These are phyloP conservation scores for Tilletia indica DNA, from an alignment of 1,284 basidiomycete species.

Conservation along the genomic window DNA sequence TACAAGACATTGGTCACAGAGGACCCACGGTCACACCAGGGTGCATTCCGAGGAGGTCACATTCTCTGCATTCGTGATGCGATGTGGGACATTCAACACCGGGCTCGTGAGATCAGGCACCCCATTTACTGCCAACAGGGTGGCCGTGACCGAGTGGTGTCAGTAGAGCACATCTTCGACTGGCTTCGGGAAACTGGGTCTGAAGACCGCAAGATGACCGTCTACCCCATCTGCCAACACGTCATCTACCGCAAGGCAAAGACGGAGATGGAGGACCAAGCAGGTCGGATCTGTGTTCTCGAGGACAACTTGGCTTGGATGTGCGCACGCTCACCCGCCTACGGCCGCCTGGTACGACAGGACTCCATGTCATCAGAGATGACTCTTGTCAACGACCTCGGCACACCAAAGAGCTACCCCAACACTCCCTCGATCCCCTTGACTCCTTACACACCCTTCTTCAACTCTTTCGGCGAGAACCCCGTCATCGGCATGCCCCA, in stretches of 20 bases:
- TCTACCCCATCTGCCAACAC: slow-evolving; percentile 53
- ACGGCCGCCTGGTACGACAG: slow-evolving; percentile 19
- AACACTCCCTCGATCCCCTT: neutral
- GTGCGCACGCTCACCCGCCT: slow-evolving; percentile 37
- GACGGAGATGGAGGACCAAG: slow-evolving; percentile 50
- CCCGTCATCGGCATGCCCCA: slow-evolving; percentile 9
- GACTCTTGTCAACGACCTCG: slow-evolving; percentile 19
- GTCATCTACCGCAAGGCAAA: slow-evolving; percentile 54
- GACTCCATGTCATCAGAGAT: slow-evolving; percentile 18
- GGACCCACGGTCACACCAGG: slow-evolving; percentile 48
- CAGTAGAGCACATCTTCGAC: slow-evolving; percentile 27
- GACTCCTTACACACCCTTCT: slow-evolving; percentile 4
- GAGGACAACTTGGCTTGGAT: slow-evolving; percentile 54
- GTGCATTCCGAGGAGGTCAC: slow-evolving; percentile 50
- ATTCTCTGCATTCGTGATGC: slow-evolving; percentile 37
- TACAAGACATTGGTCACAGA: slow-evolving; percentile 49
- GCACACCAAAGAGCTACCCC: slow-evolving; percentile 5
- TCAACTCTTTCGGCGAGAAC: slow-evolving; percentile 18
- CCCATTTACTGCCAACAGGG: slow-evolving; percentile 50
- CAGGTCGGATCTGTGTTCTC: slow-evolving; percentile 46
- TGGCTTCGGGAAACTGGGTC: slow-evolving; percentile 35
- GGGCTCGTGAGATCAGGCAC: slow-evolving; percentile 33
- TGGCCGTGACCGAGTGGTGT: slow-evolving; percentile 43
- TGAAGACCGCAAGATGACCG: slow-evolving; percentile 37
- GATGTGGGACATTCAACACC: slow-evolving; percentile 29